Evolutionary conservation across 108 stramenopile genomes (phyloP).

Genomic region (Skeletonema potamos): DNA sequence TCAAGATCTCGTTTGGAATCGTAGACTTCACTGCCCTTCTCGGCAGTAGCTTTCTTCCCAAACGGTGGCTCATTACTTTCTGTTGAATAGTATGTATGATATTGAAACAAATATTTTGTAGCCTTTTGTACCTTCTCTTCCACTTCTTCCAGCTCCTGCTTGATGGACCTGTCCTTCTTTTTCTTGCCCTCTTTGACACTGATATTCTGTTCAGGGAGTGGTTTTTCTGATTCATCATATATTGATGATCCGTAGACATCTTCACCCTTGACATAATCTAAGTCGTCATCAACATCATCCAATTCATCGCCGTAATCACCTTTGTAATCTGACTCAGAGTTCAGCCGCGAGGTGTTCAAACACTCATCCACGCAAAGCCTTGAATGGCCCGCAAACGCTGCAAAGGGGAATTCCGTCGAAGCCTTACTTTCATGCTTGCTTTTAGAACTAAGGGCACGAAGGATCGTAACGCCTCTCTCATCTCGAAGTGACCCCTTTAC

Average conservation of each 20-base stretch:
- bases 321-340: neutral
- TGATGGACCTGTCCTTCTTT: conserved; percentile 26
- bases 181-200: conserved; percentile 17
- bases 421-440: neutral
- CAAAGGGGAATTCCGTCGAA: neutral
- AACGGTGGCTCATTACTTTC: conserved; percentile 33
- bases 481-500: neutral
- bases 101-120: conserved; percentile 45
- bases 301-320: neutral
- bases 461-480: neutral
- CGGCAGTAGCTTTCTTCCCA: conserved; percentile 28
- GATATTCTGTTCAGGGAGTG: conserved; percentile 44
- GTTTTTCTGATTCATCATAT: conserved; percentile 20
- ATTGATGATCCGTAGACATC: too few relatives aligned
- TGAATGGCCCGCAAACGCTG: neutral
- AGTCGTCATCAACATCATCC: neutral
- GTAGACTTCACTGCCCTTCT: conserved; percentile 26
- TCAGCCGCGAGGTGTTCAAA: neutral
- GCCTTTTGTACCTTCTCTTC: conserved; percentile 48
- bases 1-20: conserved; percentile 34
- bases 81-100: conserved; percentile 37
- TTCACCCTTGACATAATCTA: too few relatives aligned
- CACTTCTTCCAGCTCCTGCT: conserved; percentile 45
- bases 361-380: neutral
- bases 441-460: neutral